Percentiles rank a stretch among this genome's conserved stretches.
These are phyloP conservation scores for Parachlorella kessleri DNA, from an alignment of 139 green algal genomes.

Conservation along the genomic window DNA sequence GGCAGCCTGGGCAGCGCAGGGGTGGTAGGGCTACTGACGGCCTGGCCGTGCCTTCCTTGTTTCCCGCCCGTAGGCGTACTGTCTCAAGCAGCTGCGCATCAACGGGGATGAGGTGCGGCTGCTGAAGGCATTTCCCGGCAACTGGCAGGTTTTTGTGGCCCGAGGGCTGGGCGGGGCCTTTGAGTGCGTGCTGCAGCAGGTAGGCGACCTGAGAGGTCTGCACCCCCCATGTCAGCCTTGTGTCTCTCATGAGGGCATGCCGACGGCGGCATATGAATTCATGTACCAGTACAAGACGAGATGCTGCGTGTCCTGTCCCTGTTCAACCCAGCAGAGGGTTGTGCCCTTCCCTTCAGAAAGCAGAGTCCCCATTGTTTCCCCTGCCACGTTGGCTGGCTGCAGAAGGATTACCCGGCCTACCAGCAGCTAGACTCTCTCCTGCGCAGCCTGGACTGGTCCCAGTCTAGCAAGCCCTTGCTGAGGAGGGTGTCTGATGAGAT, in stretches of 20 bases:
- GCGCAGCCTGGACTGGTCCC: constrained; percentile 32
- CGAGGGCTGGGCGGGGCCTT: not conserved
- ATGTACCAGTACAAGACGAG: not conserved
- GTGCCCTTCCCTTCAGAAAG: no score
- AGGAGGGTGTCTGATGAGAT: constrained; percentile 58
- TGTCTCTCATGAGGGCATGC: not conserved
- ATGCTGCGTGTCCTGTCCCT: no score
- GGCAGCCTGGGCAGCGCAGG: no score
- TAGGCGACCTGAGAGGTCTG: not conserved
- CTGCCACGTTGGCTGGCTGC: no score
- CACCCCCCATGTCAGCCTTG: not conserved
- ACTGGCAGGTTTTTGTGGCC: constrained; percentile 60
- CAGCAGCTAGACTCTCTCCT: constrained; percentile 66
- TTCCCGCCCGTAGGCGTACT: constrained; percentile 61
- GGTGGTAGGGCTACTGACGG: no score
- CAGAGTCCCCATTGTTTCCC: no score
- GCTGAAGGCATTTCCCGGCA: constrained; percentile 47
- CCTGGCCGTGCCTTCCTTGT: no score
- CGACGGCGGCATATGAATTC: not conserved
- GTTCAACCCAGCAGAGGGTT: no score
- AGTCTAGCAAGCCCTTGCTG: constrained; percentile 54
- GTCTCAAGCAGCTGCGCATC: constrained; percentile 68
- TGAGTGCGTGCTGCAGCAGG: constrained; percentile 1
- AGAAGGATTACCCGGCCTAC: constrained; percentile 54
- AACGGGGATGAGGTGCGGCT: constrained; percentile 65